Conservation (phyloP, 2,329 filamentous ascomycete species). For the Endothia cerciana region DNA sequence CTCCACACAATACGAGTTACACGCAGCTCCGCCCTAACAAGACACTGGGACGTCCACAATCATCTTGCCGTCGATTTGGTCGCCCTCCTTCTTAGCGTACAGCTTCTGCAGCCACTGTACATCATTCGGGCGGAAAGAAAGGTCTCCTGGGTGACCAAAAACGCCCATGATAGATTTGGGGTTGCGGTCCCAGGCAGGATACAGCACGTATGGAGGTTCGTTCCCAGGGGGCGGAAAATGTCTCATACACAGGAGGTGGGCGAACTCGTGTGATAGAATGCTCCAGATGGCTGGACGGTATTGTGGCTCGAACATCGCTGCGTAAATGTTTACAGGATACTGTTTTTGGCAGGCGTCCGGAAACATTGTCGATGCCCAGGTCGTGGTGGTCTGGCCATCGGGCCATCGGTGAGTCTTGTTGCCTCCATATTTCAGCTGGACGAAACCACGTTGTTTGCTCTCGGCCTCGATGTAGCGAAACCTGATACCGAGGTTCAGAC, state of each 20-base stretch:
- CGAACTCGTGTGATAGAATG: background rate
- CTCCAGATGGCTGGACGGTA: background rate
- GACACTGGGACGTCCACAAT: background rate
- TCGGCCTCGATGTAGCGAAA: background rate
- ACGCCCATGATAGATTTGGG: background rate
- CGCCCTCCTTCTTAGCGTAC: background rate
- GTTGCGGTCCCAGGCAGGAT: background rate
- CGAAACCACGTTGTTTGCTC: background rate
- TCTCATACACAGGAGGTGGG: background rate
- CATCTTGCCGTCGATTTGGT: background rate
- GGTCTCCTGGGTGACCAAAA: background rate
- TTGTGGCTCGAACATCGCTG: background rate
- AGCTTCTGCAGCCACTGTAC: background rate
- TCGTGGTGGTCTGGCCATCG: no score
- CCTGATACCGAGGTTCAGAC: background rate
- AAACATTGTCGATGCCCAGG: background rate
- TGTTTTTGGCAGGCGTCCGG: background rate
- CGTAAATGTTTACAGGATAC: background rate
- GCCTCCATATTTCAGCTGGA: background rate
- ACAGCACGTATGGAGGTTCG: background rate
- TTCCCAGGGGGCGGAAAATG: background rate
- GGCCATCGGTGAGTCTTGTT: no score
- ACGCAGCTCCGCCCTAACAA: background rate
- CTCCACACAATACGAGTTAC: background rate
- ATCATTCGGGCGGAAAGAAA: background rate